These are phyloP conservation scores for Andrographis paniculata DNA, from an alignment of 305 asterid genomes.

Conservation along the genomic window DNA sequence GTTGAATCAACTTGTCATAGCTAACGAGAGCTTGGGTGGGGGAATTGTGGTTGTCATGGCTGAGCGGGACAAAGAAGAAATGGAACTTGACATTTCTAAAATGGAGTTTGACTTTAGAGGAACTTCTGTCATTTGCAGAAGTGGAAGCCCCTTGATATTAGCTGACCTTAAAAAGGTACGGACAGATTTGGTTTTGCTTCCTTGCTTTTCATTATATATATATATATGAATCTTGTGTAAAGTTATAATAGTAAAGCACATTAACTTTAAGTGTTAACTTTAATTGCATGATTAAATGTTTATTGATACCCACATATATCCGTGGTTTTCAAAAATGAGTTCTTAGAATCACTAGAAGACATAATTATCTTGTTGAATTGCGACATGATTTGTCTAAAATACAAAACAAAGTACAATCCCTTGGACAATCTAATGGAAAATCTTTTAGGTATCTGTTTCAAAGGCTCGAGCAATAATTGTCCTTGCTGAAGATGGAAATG, in stretches of 20 bases:
- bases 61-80: conserved; percentile 93
- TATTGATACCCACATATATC: no score
- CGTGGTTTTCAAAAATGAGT: no score
- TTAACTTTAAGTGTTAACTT: no score
- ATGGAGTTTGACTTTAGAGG: conserved; percentile 92
- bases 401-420: conserved; percentile 6
- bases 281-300: no score
- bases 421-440: conserved; percentile 26
- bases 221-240: no score
- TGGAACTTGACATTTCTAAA: conserved; percentile 90
- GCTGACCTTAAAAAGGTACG: conserved; percentile 76
- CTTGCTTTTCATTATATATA: no score
- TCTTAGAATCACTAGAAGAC: no score
- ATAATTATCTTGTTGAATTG: not conserved
- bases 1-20: conserved; percentile 85
- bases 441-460: conserved; percentile 69
- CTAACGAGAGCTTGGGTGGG: conserved; percentile 90
- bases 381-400: conserved; percentile 11
- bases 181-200: not conserved
- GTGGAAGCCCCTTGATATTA: conserved; percentile 88
- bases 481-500: conserved; percentile 93
- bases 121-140: conserved; percentile 89
- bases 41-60: conserved; percentile 90
- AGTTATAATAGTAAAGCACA: no score
- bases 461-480: conserved; percentile 92